Evolutionary conservation across 2,329 filamentous ascomycete species (phyloP).

Genomic region (Xylariaceae sp.): DNA sequence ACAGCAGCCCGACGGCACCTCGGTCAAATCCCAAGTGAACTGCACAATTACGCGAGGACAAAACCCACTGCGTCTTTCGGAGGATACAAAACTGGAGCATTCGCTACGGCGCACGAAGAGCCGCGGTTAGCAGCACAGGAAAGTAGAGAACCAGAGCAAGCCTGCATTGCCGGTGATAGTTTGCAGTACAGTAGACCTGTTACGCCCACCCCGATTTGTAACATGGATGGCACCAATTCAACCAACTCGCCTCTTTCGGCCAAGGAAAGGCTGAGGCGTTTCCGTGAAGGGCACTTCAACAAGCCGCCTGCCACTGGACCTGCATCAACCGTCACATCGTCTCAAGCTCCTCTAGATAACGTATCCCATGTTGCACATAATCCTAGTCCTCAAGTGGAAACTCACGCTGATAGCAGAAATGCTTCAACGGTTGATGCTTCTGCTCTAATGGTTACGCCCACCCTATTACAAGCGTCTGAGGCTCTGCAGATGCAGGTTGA

Average conservation of each 20-base stretch:
- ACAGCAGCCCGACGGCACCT: slow-evolving; percentile 18
- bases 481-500: slow-evolving; percentile 8
- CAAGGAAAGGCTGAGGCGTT: slow-evolving; percentile 25
- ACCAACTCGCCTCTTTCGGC: slow-evolving; percentile 19
- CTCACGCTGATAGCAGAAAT: background rate
- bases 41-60: slow-evolving; percentile 27
- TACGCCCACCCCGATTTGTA: slow-evolving; percentile 9
- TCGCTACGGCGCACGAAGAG: background rate
- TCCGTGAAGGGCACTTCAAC: slow-evolving; percentile 22
- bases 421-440: background rate
- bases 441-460: slow-evolving; percentile 2
- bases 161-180: background rate
- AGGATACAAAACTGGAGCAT: slow-evolving; percentile 3
- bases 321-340: slow-evolving; percentile 3
- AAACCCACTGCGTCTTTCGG: slow-evolving; percentile 17
- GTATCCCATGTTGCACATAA: background rate
- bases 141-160: background rate
- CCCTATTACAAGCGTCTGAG: slow-evolving; percentile 16
- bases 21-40: slow-evolving; percentile 26
- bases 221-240: slow-evolving; percentile 23
- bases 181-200: background rate
- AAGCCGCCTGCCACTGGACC: slow-evolving; percentile 2
- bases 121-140: background rate
- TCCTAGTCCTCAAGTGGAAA: slow-evolving; percentile 10
- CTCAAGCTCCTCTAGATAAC: slow-evolving; percentile 3